These are phyloP conservation scores for Trichocladium uniseriatum DNA, from an alignment of 495 filamentous ascomycete species.

Conservation along the genomic window DNA sequence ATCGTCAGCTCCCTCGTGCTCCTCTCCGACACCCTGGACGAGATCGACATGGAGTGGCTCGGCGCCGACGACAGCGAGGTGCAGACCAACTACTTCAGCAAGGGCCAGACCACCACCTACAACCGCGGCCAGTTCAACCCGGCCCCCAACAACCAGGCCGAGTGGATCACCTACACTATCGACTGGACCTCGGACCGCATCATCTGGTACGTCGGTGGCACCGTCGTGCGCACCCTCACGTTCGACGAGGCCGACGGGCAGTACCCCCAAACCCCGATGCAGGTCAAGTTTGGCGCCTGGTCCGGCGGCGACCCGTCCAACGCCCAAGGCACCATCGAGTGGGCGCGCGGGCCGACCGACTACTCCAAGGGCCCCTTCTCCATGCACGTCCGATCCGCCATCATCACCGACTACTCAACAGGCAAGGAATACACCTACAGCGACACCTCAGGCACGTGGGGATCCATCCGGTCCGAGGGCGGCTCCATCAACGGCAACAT, in stretches of 20 bases:
- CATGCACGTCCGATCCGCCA: slow-evolving; percentile 72
- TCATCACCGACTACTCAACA: slow-evolving; percentile 82
- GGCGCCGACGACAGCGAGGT: slow-evolving; percentile 55
- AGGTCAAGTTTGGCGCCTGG: slow-evolving; percentile 80
- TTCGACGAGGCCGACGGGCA: slow-evolving; percentile 50
- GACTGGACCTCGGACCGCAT: slow-evolving; percentile 73
- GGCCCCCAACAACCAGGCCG: slow-evolving; percentile 48
- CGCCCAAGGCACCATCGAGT: slow-evolving; percentile 66
- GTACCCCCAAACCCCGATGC: slow-evolving; percentile 89
- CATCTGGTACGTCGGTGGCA: slow-evolving; percentile 73
- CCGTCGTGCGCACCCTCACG: slow-evolving; percentile 56
- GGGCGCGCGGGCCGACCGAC: slow-evolving; percentile 77
- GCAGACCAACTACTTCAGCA: slow-evolving; percentile 91
- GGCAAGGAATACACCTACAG: slow-evolving; percentile 73
- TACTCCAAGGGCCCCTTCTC: slow-evolving; percentile 71
- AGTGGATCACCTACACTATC: slow-evolving; percentile 82
- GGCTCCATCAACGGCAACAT: slow-evolving; percentile 52
- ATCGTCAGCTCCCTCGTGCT: slow-evolving; percentile 80
- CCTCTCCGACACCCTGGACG: slow-evolving; percentile 84
- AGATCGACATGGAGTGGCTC: slow-evolving; percentile 88
- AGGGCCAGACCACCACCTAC: slow-evolving; percentile 66
- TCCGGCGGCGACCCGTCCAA: slow-evolving; percentile 71
- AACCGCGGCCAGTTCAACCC: slow-evolving; percentile 67
- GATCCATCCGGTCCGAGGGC: slow-evolving; percentile 47
- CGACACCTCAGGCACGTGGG: slow-evolving; percentile 65